Percentiles rank a stretch among this genome's conserved stretches.
Conservation (phyloP, 2,329 filamentous ascomycete genomes). For the Ceratocystis colombiana region DNA sequence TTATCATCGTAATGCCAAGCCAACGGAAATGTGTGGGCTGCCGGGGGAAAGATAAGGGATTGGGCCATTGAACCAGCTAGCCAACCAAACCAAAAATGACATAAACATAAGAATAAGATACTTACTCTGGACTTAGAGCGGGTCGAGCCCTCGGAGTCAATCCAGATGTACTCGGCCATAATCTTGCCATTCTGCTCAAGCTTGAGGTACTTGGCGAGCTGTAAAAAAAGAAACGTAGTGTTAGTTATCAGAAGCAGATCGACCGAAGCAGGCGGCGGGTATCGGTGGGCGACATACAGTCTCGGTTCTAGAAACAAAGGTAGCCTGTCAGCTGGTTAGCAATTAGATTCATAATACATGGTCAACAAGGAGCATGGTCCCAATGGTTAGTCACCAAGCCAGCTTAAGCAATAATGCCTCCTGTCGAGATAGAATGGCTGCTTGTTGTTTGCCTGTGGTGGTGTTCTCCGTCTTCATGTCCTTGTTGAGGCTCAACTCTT, state of each 20-base stretch:
- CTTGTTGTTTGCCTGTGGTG: not conserved
- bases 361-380: not conserved
- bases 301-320: constrained; percentile 23
- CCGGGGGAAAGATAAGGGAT: constrained; percentile 27
- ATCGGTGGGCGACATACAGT: constrained; percentile 19
- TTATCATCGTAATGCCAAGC: constrained; percentile 24
- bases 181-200: constrained; percentile 81
- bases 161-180: constrained; percentile 97
- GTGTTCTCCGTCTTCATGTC: not conserved
- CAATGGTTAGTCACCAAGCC: not conserved
- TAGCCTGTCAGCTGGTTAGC: constrained; percentile 22
- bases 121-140: constrained; percentile 95
- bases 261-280: not conserved
- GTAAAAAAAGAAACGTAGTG: constrained; percentile 27
- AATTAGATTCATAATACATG: constrained; percentile 1
- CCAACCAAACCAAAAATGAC: no score
- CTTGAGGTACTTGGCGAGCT: constrained; percentile 86
- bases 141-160: constrained; percentile 70
- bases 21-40: constrained; percentile 10
- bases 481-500: constrained; percentile 17
- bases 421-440: not conserved
- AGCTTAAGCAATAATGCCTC: not conserved
- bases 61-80: constrained; percentile 13
- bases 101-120: constrained; percentile 28
- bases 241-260: constrained; percentile 9